Base-by-base conservation (phyloP, 2,329 filamentous ascomycete genomes). In the Tolypocladium cylindrosporum region DNA sequence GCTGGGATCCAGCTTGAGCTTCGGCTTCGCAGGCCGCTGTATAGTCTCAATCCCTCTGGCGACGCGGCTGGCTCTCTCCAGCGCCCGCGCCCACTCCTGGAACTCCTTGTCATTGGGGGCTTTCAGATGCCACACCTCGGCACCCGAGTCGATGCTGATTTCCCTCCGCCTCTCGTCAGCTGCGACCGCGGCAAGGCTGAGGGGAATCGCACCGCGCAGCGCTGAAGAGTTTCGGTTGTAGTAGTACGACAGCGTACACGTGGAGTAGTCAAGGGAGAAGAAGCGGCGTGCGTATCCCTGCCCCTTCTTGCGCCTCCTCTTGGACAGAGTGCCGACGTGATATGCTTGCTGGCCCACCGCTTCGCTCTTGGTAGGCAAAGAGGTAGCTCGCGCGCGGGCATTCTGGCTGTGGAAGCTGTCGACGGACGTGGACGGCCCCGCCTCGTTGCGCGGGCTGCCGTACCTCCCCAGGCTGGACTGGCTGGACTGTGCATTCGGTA, bases 81-180 rank as follows among this genome's bases (percentile, higher is more conserved):
- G 76, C 0, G 92, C 93, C 53, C 82, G 81, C 54, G 88, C 91
- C 94, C 94, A 99, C 21, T 89, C 87, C 53, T 84, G 81, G 69
- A 97, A 99, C 61, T 97, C 93, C 62, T 88, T 88, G 55, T 85
- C 83, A 65, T 90, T 96, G 55, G 82, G 84, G 3, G 94, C 91
- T 66, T 87, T 87, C 37, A 99, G 78, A 74, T 97, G 94, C 94
- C 94, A 99, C 34, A 99, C 86, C 72, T 99, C 94, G 2, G 94
- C 92, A 1, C 94, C 94, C 0, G 94, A 97, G 70, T 99, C 94
- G 58, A 99, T 94, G 48, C 89, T 96, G 56, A 99, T 96, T 71
- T 97, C 93, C 62, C 91, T 84, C 42, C 89, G 85, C 67, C 89
- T 85, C 70, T 94, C 90, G 68, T 96, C 92, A 9, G 91, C 91